phyloP scores from a whole-genome alignment of 1,284 basidiomycete genomes.

The Tilletia walkeri region DNA sequence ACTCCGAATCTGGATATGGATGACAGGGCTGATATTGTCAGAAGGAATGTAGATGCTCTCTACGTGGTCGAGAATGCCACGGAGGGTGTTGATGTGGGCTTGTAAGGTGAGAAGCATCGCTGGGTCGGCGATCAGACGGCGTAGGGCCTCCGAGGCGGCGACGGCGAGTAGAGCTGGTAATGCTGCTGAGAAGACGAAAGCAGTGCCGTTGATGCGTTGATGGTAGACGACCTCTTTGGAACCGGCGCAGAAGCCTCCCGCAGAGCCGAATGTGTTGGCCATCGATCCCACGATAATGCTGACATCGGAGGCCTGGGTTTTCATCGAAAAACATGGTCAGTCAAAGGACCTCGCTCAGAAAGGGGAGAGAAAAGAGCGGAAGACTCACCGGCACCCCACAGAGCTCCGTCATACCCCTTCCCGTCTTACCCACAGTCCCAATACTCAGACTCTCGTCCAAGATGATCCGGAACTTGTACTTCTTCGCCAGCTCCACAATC shows the following conservation, averaged over 20 bases:
- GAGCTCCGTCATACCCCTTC: slow-evolving; percentile 88
- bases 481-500: slow-evolving; percentile 87
- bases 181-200: slow-evolving; percentile 94
- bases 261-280: slow-evolving; percentile 77
- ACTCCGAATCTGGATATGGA: slow-evolving; percentile 73
- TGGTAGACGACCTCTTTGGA: slow-evolving; percentile 79
- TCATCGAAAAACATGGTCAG: neutral
- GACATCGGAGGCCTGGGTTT: slow-evolving; percentile 57
- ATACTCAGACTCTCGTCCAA: slow-evolving; percentile 93
- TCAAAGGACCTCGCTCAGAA: neutral
- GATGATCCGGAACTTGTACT: slow-evolving; percentile 93
- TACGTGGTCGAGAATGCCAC: slow-evolving; percentile 71
- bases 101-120: slow-evolving; percentile 73
- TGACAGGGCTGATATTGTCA: slow-evolving; percentile 77
- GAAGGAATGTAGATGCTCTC: slow-evolving; percentile 78
- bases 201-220: slow-evolving; percentile 92
- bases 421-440: slow-evolving; percentile 85
- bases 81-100: slow-evolving; percentile 75
- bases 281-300: slow-evolving; percentile 72
- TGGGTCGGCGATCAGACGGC: slow-evolving; percentile 66
- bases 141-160: slow-evolving; percentile 79
- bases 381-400: slow-evolving; percentile 70
- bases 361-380: neutral
- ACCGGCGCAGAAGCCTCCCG: slow-evolving; percentile 94
- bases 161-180: slow-evolving; percentile 87